phyloP scores from a whole-genome alignment of 2,329 filamentous ascomycete species.

The Diaporthe helianthi region DNA sequence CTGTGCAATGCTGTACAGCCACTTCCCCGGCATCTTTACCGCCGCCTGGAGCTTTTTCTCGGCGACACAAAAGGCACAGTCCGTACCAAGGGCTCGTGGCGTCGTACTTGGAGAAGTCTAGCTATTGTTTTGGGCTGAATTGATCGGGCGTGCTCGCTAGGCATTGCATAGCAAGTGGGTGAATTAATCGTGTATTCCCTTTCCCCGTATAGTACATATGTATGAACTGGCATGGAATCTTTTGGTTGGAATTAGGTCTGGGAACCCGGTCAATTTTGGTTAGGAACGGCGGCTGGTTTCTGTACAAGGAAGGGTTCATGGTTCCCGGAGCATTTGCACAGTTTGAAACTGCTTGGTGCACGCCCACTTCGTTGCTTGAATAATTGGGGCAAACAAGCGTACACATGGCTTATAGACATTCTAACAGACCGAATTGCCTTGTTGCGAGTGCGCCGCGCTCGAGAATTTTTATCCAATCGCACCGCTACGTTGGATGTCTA shows the following conservation, averaged over 20 bases:
- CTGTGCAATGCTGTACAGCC: slow-evolving; percentile 30
- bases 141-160: neutral
- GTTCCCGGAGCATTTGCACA: neutral
- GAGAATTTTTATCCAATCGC: slow-evolving; percentile 9
- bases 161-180: neutral
- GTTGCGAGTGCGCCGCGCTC: neutral
- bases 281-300: neutral
- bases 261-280: neutral
- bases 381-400: neutral
- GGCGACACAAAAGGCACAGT: neutral
- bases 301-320: neutral
- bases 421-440: slow-evolving; percentile 8
- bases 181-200: neutral
- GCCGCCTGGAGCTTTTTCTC: slow-evolving; percentile 15
- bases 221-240: neutral
- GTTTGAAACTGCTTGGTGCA: neutral
- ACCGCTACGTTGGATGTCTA: slow-evolving; percentile 3
- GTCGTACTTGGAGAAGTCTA: slow-evolving; percentile 29
- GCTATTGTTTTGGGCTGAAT: neutral
- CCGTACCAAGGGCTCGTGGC: slow-evolving; percentile 4
- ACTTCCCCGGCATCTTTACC: slow-evolving; percentile 29
- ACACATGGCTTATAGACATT: slow-evolving; percentile 13
- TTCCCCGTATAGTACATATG: too few species aligned
- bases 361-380: neutral
- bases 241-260: slow-evolving; percentile 1